Percentiles rank a stretch among this genome's conserved stretches.
Conservation (phyloP, 2,329 filamentous ascomycete species). For the Xylariomycetidae sp. region DNA sequence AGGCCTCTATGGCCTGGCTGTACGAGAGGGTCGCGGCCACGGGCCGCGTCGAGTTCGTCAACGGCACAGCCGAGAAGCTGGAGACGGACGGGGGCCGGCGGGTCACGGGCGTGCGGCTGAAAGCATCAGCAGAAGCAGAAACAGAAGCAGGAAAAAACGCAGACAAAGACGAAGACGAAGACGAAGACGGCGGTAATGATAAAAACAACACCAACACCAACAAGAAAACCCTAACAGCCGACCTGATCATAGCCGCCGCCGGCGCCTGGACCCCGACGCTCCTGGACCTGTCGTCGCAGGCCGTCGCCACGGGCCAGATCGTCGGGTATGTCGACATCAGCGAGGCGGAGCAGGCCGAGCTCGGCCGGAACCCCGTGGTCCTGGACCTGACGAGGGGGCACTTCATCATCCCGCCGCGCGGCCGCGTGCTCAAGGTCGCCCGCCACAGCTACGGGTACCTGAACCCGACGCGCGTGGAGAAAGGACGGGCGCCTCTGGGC, state of each 20-base stretch:
- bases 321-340: conserved; percentile 75
- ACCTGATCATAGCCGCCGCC: conserved; percentile 74
- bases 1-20: conserved; percentile 63
- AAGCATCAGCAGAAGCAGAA: conserved; percentile 33
- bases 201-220: too few species aligned
- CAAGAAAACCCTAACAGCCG: conserved; percentile 55
- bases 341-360: conserved; percentile 59
- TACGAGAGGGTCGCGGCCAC: conserved; percentile 49
- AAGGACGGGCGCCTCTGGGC: too few species aligned
- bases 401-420: conserved; percentile 68
- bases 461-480: conserved; percentile 37
- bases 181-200: too few species aligned
- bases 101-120: conserved; percentile 56
- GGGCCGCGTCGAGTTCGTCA: conserved; percentile 51
- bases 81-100: conserved; percentile 28
- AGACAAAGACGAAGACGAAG: conserved; percentile 32
- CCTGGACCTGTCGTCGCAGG: conserved; percentile 71
- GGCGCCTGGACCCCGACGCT: conserved; percentile 83
- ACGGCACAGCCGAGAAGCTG: conserved; percentile 43
- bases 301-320: conserved; percentile 76
- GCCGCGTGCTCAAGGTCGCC: conserved; percentile 62
- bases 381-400: conserved; percentile 67
- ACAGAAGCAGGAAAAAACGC: too few species aligned
- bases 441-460: conserved; percentile 66
- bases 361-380: conserved; percentile 66